phyloP scores from a whole-genome alignment of 2,329 filamentous ascomycete species.

The Pseudogymnoascus sp. region DNA sequence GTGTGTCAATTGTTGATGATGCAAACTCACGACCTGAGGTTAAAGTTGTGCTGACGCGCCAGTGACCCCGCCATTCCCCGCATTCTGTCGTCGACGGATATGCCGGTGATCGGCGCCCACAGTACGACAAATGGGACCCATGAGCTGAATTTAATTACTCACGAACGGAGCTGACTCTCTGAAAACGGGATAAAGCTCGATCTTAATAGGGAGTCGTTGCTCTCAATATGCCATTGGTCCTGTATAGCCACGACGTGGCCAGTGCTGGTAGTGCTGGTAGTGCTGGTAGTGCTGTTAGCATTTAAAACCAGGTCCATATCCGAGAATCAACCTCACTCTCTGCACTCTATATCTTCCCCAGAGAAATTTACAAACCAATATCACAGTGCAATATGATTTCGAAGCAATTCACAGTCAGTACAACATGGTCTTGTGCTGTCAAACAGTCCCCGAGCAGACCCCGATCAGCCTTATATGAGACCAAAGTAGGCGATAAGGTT shows the following conservation, averaged over 20 bases:
- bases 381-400: background rate
- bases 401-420: background rate
- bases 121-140: background rate
- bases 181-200: background rate
- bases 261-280: background rate
- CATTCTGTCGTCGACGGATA: slow-evolving; percentile 1
- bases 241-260: background rate
- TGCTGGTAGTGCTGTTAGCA: background rate
- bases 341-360: background rate
- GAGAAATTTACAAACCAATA: background rate
- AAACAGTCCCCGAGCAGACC: background rate
- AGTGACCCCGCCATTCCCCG: slow-evolving; percentile 3
- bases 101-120: background rate
- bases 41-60: background rate
- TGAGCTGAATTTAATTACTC: background rate
- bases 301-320: background rate
- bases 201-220: background rate
- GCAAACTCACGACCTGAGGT: background rate
- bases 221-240: background rate
- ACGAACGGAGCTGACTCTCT: background rate
- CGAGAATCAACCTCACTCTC: background rate
- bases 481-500: background rate
- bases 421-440: background rate
- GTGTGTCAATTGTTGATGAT: background rate
- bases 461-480: background rate